Evolutionary conservation across 345 rosid species (phyloP).

Genomic region (Populus euphratica): DNA sequence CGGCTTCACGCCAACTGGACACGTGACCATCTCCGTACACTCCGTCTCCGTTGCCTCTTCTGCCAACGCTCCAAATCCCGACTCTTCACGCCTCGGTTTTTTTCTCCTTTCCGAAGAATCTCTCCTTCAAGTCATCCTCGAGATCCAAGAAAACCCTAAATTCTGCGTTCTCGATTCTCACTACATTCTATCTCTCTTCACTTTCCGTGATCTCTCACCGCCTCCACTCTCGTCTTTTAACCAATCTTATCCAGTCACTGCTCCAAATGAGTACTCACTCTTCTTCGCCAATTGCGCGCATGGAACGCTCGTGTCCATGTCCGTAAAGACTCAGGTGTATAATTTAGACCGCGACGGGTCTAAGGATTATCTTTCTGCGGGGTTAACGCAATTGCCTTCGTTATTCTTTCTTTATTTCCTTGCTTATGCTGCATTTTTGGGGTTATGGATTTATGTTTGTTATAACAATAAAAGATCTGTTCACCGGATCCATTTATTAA

Average conservation of each 20-base stretch:
- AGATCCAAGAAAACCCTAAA: conserved; percentile 69
- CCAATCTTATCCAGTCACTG: conserved; percentile 52
- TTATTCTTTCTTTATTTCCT: conserved; percentile 55
- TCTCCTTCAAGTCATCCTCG: conserved; percentile 71
- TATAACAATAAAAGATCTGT: conserved; percentile 44
- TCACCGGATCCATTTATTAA: conserved; percentile 82
- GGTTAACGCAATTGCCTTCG: conserved; percentile 68
- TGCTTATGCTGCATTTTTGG: conserved; percentile 54
- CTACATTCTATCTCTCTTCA: conserved; percentile 55
- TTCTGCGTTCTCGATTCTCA: conserved; percentile 88
- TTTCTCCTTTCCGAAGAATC: conserved; percentile 92
- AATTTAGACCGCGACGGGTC: conserved; percentile 59
- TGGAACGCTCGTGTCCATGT: conserved; percentile 76
- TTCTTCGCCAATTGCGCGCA: conserved; percentile 88
- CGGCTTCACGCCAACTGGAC: conserved; percentile 87
- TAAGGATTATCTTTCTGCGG: conserved; percentile 71
- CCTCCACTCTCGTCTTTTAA: conserved; percentile 64
- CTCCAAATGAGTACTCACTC: conserved; percentile 84
- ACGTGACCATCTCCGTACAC: conserved; percentile 56
- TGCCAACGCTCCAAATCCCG: conserved; percentile 40
- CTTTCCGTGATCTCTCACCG: conserved; percentile 77
- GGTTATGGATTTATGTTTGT: conserved; percentile 62
- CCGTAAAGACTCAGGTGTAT: conserved; percentile 67
- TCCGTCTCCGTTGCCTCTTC: conserved; percentile 62
- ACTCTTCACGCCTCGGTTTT: conserved; percentile 76